phyloP scores from a whole-genome alignment of 371 early-diverging fungal genomes.

The Batrachochytrium dendrobatidis region DNA sequence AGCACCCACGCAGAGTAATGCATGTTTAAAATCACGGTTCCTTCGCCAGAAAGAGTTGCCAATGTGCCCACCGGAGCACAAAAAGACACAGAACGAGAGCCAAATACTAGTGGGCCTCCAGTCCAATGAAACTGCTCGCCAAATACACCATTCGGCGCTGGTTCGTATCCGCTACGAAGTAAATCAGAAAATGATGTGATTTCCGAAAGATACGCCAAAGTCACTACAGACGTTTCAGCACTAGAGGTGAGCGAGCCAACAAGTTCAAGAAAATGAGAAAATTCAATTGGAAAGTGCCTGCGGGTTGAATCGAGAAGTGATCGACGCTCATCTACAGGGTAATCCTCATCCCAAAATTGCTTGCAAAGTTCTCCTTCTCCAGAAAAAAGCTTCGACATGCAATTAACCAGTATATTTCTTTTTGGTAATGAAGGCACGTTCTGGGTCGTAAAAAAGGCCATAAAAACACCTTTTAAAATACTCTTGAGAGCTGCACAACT shows the following conservation, averaged over 20 bases:
- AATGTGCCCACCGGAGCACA: constrained; percentile 6
- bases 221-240: constrained; percentile 17
- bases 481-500: constrained; percentile 17
- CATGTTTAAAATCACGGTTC: constrained; percentile 10
- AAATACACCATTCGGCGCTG: neutral
- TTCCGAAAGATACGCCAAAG: constrained; percentile 21
- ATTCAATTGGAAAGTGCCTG: constrained; percentile 25
- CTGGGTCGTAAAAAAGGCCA: constrained; percentile 14
- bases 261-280: constrained; percentile 18
- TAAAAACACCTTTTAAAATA: constrained; percentile 30
- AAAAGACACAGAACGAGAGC: constrained; percentile 5
- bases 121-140: constrained; percentile 3
- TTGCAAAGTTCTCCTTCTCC: constrained; percentile 17
- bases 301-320: constrained; percentile 32
- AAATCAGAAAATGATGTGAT: constrained; percentile 23
- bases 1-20: constrained; percentile 33
- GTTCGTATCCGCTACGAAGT: constrained; percentile 11
- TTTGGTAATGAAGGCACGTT: constrained; percentile 21
- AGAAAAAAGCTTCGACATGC: constrained; percentile 17
- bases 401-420: constrained; percentile 16
- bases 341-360: constrained; percentile 42
- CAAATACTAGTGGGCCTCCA: constrained; percentile 7
- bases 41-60: constrained; percentile 5
- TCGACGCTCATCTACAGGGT: constrained; percentile 22
- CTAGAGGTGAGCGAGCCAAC: constrained; percentile 19